These are phyloP conservation scores for Zygosaccharomyces bisporus DNA, from an alignment of 805 yeast species.

Conservation along the genomic window DNA sequence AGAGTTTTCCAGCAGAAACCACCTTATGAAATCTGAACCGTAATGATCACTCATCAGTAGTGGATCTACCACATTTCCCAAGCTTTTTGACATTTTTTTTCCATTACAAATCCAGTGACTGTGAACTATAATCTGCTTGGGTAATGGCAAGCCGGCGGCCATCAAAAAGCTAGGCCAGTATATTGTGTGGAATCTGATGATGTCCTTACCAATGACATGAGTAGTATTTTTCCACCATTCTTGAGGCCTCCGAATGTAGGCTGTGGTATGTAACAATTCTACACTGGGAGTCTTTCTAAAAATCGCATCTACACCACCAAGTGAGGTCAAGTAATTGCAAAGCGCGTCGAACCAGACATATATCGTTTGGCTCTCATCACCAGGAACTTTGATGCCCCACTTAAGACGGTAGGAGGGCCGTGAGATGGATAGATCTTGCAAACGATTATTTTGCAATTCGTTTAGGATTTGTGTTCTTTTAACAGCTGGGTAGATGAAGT, in stretches of 20 bases:
- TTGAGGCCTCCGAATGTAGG: conserved; percentile 7
- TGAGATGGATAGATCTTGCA: conserved; percentile 79
- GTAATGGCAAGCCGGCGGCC: conserved; percentile 73
- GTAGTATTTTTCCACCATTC: conserved; percentile 43
- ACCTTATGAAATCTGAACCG: conserved; percentile 70
- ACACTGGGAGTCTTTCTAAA: conserved; percentile 21
- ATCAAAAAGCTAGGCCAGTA: conserved; percentile 91
- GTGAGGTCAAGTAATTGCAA: conserved; percentile 73
- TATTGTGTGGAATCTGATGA: conserved; percentile 79
- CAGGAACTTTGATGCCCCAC: conserved; percentile 93
- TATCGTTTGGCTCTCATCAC: conserved; percentile 68
- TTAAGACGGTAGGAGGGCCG: conserved; percentile 70
- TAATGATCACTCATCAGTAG: conserved; percentile 55
- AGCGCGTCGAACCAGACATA: conserved; percentile 98
- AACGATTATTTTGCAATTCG: conserved; percentile 47
- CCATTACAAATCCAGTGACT: conserved; percentile 94
- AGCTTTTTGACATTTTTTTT: conserved; percentile 86
- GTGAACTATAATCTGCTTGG: conserved; percentile 77
- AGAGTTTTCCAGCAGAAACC: conserved; percentile 73
- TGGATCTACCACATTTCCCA: conserved; percentile 95
- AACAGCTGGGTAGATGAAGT: conserved; percentile 62
- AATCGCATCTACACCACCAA: conserved; percentile 49
- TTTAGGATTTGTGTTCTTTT: conserved; percentile 52
- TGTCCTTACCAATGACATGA: conserved; percentile 91
- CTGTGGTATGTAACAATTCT: conserved; percentile 4